Evolutionary conservation across 208 protist genomes (phyloP).

Genomic region (Kentomonas sorsogonicus): DNA sequence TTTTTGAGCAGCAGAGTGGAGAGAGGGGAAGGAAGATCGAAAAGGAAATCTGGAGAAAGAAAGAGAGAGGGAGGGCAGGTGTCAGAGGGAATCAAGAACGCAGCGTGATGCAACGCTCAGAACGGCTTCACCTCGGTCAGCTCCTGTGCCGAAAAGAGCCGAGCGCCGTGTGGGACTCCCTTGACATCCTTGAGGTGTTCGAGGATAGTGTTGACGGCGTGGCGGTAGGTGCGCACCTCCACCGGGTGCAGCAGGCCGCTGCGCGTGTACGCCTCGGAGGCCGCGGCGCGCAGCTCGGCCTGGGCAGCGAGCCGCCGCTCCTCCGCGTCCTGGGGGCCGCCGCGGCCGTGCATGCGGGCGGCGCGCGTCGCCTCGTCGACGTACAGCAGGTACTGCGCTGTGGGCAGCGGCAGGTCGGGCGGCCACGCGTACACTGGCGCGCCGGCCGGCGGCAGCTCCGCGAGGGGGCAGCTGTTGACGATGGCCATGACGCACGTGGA

Average conservation of each 20-base stretch:
- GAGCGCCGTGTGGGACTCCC: slow-evolving; percentile 21
- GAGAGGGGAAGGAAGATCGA: too few relatives aligned
- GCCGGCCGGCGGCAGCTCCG: slow-evolving; percentile 24
- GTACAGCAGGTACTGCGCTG: slow-evolving; percentile 30
- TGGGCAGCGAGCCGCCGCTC: slow-evolving; percentile 43
- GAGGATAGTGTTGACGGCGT: slow-evolving; percentile 55
- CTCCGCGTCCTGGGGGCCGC: slow-evolving; percentile 54
- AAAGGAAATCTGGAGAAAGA: too few relatives aligned
- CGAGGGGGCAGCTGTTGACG: slow-evolving; percentile 23
- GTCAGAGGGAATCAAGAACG: too few relatives aligned
- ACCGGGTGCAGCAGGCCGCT: slow-evolving; percentile 36
- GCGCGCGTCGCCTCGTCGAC: slow-evolving; percentile 57
- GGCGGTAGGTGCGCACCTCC: slow-evolving; percentile 28
- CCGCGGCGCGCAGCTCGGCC: slow-evolving; percentile 41
- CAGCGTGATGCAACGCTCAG: slow-evolving; percentile 13
- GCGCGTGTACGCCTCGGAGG: slow-evolving; percentile 48
- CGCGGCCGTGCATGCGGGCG: slow-evolving; percentile 41
- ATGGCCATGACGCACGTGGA: slow-evolving; percentile 77
- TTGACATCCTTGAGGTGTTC: slow-evolving; percentile 13
- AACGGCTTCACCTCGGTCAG: slow-evolving; percentile 32
- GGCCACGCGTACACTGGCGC: slow-evolving; percentile 56
- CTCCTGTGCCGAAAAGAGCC: slow-evolving; percentile 35
- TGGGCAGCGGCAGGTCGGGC: slow-evolving; percentile 24
- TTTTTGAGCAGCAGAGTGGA: too few relatives aligned
- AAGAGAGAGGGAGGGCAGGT: too few relatives aligned